Evolutionary conservation across 441 rosid genomes (phyloP), one percentile per base, ranked within the genome.

Genomic region (Breynia disticha): DNA sequence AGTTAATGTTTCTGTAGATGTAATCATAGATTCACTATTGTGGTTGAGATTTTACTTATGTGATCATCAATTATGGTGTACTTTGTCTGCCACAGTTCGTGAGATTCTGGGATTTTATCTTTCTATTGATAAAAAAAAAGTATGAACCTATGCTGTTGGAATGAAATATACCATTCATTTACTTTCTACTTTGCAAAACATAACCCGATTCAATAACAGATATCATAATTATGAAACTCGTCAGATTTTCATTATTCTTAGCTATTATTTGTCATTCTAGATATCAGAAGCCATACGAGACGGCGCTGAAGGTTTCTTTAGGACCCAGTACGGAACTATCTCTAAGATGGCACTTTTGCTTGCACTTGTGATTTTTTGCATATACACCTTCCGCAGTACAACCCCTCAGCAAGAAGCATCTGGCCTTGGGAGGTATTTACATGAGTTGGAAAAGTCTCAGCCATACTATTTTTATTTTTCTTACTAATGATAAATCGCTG

Each of bases 211-310:
- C 9, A 14, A 39, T 10, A 10, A 39, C 1, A 46, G 24, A 18
- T 16, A 6, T 54, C 46, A 52, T 1, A n/a, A 22, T 50, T 58
- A 64, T 50, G 20, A 24, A 55, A 47, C 57, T 55, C 39, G 5
- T 50, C 43, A 32, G 55, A 21, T 59, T 53, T n/a, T n/a, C n/a
- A 60, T 61, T 46, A 9, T 24, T 57, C 48, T 67, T 54, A 77
- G 60, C 72, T 60, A 55, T 76, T 43, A 56, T 61, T 52, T 66
- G 60, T 52, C 62, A 69, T 73, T 64, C 59, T 65, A 93, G 99
- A 89, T 93, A 83, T 86, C 99, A 65, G 99, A 93, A 72, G 97
- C 99, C 39, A 86, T 93, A 67, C 93, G 96, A 50, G 99, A 93
- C 72, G 99, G 99, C 61, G 97, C 96, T 63, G 99, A 89, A 79